Evolutionary conservation across 2,329 filamentous ascomycete species (phyloP), one percentile per base, ranked within the genome.

Genomic region (Colletotrichum spinosum): DNA sequence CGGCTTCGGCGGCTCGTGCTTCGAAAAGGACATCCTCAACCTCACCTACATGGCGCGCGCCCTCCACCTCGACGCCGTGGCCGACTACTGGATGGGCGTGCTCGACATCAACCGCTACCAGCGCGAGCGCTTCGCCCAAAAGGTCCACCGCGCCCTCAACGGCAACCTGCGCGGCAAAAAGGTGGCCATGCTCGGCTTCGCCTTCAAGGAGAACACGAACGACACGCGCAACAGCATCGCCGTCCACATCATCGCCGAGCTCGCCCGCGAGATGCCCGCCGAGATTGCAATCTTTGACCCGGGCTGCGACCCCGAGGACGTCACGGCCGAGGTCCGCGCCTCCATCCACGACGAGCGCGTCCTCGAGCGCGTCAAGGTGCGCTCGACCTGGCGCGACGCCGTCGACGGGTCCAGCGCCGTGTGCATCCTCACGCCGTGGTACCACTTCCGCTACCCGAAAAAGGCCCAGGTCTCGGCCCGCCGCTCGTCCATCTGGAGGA

Each of bases 1-100:
- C 39, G 92, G 92, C 13, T 95, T 94, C 72, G 92, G 92, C 59
- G 92, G 92, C 17, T 91, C 88, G 67, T 95, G 92, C 77, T 94
- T 95, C 82, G 88, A 90, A 76, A 95, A 95, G 78, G 92, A 95
- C 73, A 87, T 94, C 46, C 82, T 92, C 53, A 91, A 86, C 75
- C 80, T 95, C 42, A 86, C 90, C 15, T 93, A 94, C 77, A 83
- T 94, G 37, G 89, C 92, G 13, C 89, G 92, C 71, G 87, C 85
- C 3, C 81, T 93, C 59, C 86, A 89, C 55, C 81, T 94, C 10
- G 83, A 85, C 4, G 90, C 94, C 71, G 91, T 94, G 0, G 90
- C 88, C 39, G 85, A 88, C 68, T 94, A 94, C 79, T 95, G 92
- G 92, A 83, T 83, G 65, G 84, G 88, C 61, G 90, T 95, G 3